Percentiles rank a stretch among this genome's conserved stretches.
Conservation (phyloP, 208 protist genomes). For the Naegleria fowleri region DNA sequence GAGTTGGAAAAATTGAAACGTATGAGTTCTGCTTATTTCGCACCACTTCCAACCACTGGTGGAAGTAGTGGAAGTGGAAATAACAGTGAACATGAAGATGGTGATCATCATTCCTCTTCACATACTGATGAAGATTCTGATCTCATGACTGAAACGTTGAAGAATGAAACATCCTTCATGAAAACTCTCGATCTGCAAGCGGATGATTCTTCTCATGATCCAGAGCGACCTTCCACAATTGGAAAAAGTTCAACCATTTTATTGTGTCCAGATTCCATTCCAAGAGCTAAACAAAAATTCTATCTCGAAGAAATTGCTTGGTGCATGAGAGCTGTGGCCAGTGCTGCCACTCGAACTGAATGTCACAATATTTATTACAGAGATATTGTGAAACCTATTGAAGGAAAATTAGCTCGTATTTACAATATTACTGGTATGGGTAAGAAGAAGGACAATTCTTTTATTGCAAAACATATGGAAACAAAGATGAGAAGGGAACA, state of each 20-base stretch:
- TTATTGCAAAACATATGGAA: slow-evolving; percentile 5
- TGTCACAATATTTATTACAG: neutral
- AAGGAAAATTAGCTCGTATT: neutral
- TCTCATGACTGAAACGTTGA: neutral
- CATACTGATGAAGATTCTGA: neutral
- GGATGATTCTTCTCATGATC: neutral
- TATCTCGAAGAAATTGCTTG: slow-evolving; percentile 12
- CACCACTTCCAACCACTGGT: neutral
- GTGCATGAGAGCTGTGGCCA: neutral
- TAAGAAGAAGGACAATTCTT: neutral
- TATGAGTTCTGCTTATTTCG: neutral
- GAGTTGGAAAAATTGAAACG: neutral
- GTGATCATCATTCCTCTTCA: too few relatives aligned
- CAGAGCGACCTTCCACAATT: neutral
- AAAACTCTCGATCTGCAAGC: neutral
- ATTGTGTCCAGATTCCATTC: neutral
- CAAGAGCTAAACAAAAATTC: neutral
- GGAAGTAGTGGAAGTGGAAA: neutral
- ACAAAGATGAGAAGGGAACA: neutral
- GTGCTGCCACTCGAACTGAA: neutral
- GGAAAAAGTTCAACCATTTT: neutral
- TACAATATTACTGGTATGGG: neutral
- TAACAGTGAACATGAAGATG: neutral
- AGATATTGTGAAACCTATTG: neutral
- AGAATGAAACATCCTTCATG: neutral